Evolutionary conservation across 2,329 filamentous ascomycete species (phyloP).

Genomic region (Diplodia mutila): DNA sequence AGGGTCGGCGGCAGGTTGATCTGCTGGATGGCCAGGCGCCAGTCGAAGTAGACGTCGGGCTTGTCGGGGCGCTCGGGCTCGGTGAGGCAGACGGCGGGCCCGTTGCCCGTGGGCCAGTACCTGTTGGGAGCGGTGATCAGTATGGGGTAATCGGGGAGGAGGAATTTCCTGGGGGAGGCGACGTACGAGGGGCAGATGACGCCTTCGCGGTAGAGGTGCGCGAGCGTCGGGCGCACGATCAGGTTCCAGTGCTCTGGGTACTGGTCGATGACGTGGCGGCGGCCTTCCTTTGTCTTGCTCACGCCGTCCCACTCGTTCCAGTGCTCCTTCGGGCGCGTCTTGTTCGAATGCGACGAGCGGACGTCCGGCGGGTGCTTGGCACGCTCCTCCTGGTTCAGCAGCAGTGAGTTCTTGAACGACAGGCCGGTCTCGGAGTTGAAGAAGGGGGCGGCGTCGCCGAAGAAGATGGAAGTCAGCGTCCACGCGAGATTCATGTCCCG

Average conservation of each 20-base stretch:
- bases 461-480: slow-evolving; percentile 46
- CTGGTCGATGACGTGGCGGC: slow-evolving; percentile 29
- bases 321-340: slow-evolving; percentile 42
- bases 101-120: slow-evolving; percentile 33
- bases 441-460: slow-evolving; percentile 40
- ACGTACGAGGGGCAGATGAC: slow-evolving; percentile 43
- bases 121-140: not conserved
- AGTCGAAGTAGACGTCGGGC: slow-evolving; percentile 53
- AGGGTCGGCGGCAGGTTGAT: slow-evolving; percentile 35
- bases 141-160: not conserved
- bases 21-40: slow-evolving; percentile 33
- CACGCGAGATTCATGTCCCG: slow-evolving; percentile 34
- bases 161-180: too few relatives aligned
- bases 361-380: slow-evolving; percentile 44
- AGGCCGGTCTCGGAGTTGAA: slow-evolving; percentile 41
- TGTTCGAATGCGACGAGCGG: slow-evolving; percentile 45
- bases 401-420: slow-evolving; percentile 41
- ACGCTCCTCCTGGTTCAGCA: slow-evolving; percentile 48
- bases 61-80: slow-evolving; percentile 41
- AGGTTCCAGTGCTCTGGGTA: slow-evolving; percentile 48
- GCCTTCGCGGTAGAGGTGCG: slow-evolving; percentile 53
- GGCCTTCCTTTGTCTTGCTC: not conserved
- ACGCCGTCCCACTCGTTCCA: slow-evolving; percentile 44
- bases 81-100: slow-evolving; percentile 43
- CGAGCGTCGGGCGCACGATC: slow-evolving; percentile 48